phyloP scores from a whole-genome alignment of 805 yeast genomes.

The Kluyveromyces dobzhanskii region DNA sequence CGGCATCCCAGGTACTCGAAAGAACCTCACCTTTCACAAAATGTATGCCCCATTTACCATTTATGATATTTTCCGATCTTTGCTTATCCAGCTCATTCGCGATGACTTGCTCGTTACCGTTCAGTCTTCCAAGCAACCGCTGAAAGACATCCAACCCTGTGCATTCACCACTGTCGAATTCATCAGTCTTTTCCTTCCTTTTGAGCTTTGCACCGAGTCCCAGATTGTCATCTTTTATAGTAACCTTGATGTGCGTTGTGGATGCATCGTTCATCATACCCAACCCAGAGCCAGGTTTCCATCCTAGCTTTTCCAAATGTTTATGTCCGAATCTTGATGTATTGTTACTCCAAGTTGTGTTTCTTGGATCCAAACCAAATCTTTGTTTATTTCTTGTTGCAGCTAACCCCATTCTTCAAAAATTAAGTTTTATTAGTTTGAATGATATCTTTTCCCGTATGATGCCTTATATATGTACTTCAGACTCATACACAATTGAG shows the following conservation, averaged over 20 bases:
- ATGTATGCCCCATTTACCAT: conserved; percentile 81
- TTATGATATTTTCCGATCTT: conserved; percentile 59
- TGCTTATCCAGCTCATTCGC: conserved; percentile 59
- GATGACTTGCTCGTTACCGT: conserved; percentile 71
- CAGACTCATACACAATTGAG: no score
- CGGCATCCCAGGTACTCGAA: conserved; percentile 74
- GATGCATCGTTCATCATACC: conserved; percentile 63
- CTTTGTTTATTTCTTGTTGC: conserved; percentile 74
- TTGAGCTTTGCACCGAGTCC: conserved; percentile 87
- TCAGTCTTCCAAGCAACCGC: conserved; percentile 76
- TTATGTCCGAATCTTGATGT: conserved; percentile 79
- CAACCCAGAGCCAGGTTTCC: conserved; percentile 88
- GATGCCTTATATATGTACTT: no score
- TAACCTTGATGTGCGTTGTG: conserved; percentile 76
- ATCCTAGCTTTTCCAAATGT: conserved; percentile 73
- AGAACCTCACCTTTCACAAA: conserved; percentile 82
- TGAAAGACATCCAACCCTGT: conserved; percentile 92
- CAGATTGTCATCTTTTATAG: conserved; percentile 68
- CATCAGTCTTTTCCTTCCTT: conserved; percentile 50
- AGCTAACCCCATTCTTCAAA: conserved; percentile 65
- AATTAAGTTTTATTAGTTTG: no score
- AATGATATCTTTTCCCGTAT: no score
- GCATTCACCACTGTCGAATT: conserved; percentile 72
- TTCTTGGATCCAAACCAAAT: conserved; percentile 88
- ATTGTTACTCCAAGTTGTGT: conserved; percentile 89